phyloP scores from a whole-genome alignment of 306 rosid genomes.

The Glycine latifolia region DNA sequence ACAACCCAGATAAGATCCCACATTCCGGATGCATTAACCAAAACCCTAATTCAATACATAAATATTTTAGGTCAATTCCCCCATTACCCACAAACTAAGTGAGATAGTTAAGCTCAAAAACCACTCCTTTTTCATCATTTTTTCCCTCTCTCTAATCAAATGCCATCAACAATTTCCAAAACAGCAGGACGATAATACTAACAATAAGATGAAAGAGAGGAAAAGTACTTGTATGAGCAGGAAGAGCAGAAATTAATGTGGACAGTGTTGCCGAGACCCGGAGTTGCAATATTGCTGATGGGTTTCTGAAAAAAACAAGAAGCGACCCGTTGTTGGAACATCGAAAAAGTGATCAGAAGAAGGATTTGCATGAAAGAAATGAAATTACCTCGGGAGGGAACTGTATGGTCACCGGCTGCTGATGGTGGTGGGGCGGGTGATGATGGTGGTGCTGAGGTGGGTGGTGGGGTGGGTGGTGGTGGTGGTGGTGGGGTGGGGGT shows the following conservation, averaged over 20 bases:
- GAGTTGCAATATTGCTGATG: constrained; percentile 43
- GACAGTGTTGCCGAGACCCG: constrained; percentile 69
- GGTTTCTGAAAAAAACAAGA: constrained; percentile 53
- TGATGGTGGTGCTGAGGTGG: constrained; percentile 40
- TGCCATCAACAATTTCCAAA: neutral
- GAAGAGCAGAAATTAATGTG: constrained; percentile 71
- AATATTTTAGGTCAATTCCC: neutral
- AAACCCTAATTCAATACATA: neutral
- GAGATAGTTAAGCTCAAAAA: neutral
- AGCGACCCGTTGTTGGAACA: neutral
- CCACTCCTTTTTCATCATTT: neutral
- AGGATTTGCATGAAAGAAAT: constrained; percentile 7
- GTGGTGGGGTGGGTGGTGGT: constrained; percentile 35
- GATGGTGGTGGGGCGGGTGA: constrained; percentile 28
- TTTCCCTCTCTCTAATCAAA: neutral
- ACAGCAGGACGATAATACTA: neutral
- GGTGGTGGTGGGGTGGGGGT: constrained; percentile 37
- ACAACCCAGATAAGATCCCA: constrained; percentile 8
- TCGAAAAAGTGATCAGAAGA: neutral
- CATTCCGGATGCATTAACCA: constrained; percentile 4
- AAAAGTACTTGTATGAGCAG: constrained; percentile 65
- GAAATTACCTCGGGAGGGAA: constrained; percentile 46
- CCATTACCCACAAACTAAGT: neutral
- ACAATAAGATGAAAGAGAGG: neutral
- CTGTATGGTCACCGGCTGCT: constrained; percentile 45